Evolutionary conservation across 2,329 filamentous ascomycete genomes (phyloP).

Genomic region (Pseudocercospora vitis): DNA sequence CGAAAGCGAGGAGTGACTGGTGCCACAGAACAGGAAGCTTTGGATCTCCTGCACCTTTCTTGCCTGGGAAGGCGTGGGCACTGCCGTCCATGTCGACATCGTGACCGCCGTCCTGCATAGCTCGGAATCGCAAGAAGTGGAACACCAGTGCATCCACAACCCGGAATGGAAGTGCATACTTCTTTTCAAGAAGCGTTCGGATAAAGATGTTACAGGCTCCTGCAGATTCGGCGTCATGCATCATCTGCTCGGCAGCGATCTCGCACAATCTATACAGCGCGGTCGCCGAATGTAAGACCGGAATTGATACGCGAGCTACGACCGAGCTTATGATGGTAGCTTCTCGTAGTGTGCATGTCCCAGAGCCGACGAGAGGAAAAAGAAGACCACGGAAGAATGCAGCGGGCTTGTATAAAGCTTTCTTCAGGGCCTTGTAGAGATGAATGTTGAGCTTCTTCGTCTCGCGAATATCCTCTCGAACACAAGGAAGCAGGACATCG

Average conservation of each 20-base stretch:
- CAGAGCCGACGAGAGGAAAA: constrained; percentile 81
- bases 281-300: constrained; percentile 87
- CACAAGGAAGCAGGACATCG: constrained; percentile 80
- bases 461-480: constrained; percentile 92
- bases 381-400: constrained; percentile 97
- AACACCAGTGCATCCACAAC: constrained; percentile 94
- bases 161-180: constrained; percentile 92
- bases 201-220: constrained; percentile 96
- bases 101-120: constrained; percentile 59
- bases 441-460: constrained; percentile 95
- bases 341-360: constrained; percentile 88
- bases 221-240: constrained; percentile 77
- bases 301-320: constrained; percentile 79
- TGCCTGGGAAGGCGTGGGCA: constrained; percentile 34
- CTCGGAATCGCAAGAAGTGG: constrained; percentile 89
- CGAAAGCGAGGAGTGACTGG: constrained; percentile 87
- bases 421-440: constrained; percentile 90
- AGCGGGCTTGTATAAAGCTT: constrained; percentile 86
- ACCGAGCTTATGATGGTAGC: constrained; percentile 89
- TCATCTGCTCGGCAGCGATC: constrained; percentile 86
- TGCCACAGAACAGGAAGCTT: constrained; percentile 90
- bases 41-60: constrained; percentile 50
- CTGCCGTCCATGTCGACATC: constrained; percentile 58
- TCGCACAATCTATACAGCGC: constrained; percentile 91
- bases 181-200: constrained; percentile 89